These are phyloP conservation scores for Claviceps maximensis DNA, from an alignment of 2,329 filamentous ascomycete genomes.

Conservation along the genomic window DNA sequence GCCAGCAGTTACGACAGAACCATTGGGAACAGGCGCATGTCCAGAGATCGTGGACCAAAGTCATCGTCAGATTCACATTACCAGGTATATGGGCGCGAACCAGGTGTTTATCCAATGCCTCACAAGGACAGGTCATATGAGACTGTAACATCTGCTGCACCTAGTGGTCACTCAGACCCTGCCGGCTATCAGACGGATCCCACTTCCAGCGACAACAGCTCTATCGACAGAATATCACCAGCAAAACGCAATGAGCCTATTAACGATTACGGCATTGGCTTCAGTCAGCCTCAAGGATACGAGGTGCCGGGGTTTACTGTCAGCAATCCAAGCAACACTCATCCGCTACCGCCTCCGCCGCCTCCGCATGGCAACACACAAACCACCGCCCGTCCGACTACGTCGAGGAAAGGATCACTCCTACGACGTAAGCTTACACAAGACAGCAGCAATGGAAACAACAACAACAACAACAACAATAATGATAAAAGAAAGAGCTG, in stretches of 20 bases:
- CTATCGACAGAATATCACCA: constrained; percentile 59
- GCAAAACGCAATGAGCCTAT: constrained; percentile 38
- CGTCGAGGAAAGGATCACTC: constrained; percentile 17
- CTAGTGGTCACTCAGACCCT: constrained; percentile 61
- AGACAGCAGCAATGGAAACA: not conserved
- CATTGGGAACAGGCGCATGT: constrained; percentile 10
- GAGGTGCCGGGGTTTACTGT: constrained; percentile 28
- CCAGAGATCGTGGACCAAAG: constrained; percentile 21
- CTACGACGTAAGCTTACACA: constrained; percentile 3
- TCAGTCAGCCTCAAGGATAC: constrained; percentile 30
- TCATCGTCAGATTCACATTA: constrained; percentile 35
- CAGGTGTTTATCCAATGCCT: constrained; percentile 38
- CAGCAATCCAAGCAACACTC: constrained; percentile 13
- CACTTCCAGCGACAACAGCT: constrained; percentile 80
- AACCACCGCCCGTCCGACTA: constrained; percentile 10
- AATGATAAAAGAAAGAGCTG: constrained; percentile 78
- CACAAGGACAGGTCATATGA: constrained; percentile 73
- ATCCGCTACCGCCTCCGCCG: constrained; percentile 15
- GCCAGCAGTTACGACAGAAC: constrained; percentile 13
- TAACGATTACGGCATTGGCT: constrained; percentile 54
- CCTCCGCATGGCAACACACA: constrained; percentile 5
- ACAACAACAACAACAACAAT: not conserved
- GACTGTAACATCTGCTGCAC: constrained; percentile 67
- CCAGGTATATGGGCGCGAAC: constrained; percentile 24
- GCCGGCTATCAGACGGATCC: constrained; percentile 76